Evolutionary conservation across 345 rosid genomes (phyloP), one percentile per base, ranked within the genome.

Genomic region (Camelina sativa): DNA sequence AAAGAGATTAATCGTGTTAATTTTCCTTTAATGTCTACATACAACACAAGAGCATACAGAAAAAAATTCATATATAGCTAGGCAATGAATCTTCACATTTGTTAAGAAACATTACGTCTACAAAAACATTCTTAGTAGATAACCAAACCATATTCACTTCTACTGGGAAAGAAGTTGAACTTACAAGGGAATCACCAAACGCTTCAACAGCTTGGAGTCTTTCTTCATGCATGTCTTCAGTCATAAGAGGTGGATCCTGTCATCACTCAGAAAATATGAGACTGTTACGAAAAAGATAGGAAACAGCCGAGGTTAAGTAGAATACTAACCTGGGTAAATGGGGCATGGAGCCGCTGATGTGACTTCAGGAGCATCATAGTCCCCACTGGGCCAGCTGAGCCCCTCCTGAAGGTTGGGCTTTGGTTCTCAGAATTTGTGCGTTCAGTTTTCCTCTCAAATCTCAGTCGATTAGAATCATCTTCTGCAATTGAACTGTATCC

Each of bases 221-320:
- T 75, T 96, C 99, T 89, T 92, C 99, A 83, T 96, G 99, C 98
- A 91, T 92, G 82, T 92, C 99, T 84, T 92, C 99, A 35, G 99
- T 92, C 98, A 96, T 90, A 66, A 89, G 93, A 12, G 93, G 93
- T 19, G 96, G 86, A 75, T 86, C 92, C 99, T 96, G 77, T 40
- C 71, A 78, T 62, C 60, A 64, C 77, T 68, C 40, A 7, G 48
- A 8, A 59, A 10, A 55, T 72, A 48, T 60, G 56, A 47, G 54
- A 34, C 9, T 61, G 35, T 25, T 28, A 23, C 44, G 19, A 7
- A 41, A 13, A 50, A 61, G 72, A 67, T 58, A 51, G 50, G 61
- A 35, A 57, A 73, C 16, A 57, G 30, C 32, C 28, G 35, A 67
- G 32, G 32, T 54, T 72, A 63, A 58, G 62, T 72, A 54, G 65